Evolutionary conservation across 768 basidiomycete genomes (phyloP).

Genomic region (Fomitopsis pulvina): DNA sequence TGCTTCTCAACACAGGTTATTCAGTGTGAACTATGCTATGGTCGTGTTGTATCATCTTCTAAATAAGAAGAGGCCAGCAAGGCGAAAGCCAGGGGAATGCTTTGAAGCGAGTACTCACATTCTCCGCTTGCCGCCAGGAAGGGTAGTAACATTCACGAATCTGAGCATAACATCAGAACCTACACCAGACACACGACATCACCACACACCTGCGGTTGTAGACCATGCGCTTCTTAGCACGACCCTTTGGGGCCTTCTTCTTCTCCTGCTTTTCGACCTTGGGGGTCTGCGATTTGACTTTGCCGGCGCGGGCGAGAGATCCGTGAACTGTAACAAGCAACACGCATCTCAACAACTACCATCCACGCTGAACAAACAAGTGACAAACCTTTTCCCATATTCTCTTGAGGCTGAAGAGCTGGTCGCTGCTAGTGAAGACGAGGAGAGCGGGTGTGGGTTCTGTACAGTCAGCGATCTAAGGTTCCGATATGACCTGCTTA

Average conservation of each 20-base stretch:
- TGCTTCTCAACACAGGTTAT: constrained; percentile 74
- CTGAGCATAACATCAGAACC: constrained; percentile 27
- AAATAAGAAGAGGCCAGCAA: constrained; percentile 9
- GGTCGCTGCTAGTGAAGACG: constrained; percentile 23
- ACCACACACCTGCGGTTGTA: constrained; percentile 84
- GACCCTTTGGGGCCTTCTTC: constrained; percentile 96
- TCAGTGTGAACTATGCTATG: constrained; percentile 98
- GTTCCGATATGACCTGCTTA: not conserved
- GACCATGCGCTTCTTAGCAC: constrained; percentile 92
- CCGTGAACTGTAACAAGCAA: constrained; percentile 70
- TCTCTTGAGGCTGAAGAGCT: constrained; percentile 49
- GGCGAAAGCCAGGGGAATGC: not conserved
- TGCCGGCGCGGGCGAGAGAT: constrained; percentile 98
- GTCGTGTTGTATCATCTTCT: constrained; percentile 50
- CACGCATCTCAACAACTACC: not conserved
- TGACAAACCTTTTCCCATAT: constrained; percentile 63
- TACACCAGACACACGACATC: not conserved
- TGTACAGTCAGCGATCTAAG: constrained; percentile 16
- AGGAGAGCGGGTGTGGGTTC: constrained; percentile 20
- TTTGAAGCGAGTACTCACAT: constrained; percentile 63
- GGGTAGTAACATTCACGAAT: constrained; percentile 90
- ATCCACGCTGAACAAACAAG: constrained; percentile 1
- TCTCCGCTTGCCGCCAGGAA: constrained; percentile 88
- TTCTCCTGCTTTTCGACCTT: constrained; percentile 99
- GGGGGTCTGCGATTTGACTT: constrained; percentile 97